Percentiles rank a stretch among this genome's conserved stretches.
Evolutionary conservation across 2,329 filamentous ascomycete species (phyloP).

Genomic region (Endothia cerciana): DNA sequence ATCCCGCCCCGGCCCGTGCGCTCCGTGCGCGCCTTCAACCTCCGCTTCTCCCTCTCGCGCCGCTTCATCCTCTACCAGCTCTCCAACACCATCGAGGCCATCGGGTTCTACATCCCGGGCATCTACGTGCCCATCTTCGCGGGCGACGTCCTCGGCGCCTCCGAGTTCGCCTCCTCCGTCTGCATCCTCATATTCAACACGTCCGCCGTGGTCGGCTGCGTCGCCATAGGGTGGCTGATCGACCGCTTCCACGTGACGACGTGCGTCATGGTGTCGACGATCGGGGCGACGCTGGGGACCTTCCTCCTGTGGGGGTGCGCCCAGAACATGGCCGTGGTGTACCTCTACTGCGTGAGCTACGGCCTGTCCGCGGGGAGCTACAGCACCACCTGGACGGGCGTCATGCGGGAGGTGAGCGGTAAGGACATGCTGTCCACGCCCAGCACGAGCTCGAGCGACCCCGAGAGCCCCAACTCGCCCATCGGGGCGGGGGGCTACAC

Average conservation of each 20-base stretch:
- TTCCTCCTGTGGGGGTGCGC: slow-evolving; percentile 67
- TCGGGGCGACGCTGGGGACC: slow-evolving; percentile 58
- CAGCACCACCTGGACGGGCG: slow-evolving; percentile 64
- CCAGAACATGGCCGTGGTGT: slow-evolving; percentile 55
- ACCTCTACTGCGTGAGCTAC: slow-evolving; percentile 64
- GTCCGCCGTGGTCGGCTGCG: slow-evolving; percentile 61
- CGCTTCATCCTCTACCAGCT: slow-evolving; percentile 62
- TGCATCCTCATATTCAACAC: slow-evolving; percentile 64
- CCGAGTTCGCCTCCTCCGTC: slow-evolving; percentile 55
- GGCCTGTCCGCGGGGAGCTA: slow-evolving; percentile 69
- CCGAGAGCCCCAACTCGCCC: slow-evolving; percentile 30
- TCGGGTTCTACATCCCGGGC: slow-evolving; percentile 66
- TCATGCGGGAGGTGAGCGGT: slow-evolving; percentile 50
- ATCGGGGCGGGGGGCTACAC: slow-evolving; percentile 12
- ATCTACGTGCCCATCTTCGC: slow-evolving; percentile 66
- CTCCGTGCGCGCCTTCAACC: slow-evolving; percentile 45
- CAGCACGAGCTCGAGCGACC: slow-evolving; percentile 22
- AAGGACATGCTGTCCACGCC: slow-evolving; percentile 25
- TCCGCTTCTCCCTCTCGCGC: slow-evolving; percentile 55
- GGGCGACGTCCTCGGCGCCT: slow-evolving; percentile 47
- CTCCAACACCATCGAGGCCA: slow-evolving; percentile 61
- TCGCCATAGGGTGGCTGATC: slow-evolving; percentile 60
- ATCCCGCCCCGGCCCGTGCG: slow-evolving; percentile 47
- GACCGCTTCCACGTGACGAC: slow-evolving; percentile 58
- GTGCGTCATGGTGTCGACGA: slow-evolving; percentile 60